phyloP scores from a whole-genome alignment of 2,329 filamentous ascomycete genomes.

The Clarireedia monteithiana region DNA sequence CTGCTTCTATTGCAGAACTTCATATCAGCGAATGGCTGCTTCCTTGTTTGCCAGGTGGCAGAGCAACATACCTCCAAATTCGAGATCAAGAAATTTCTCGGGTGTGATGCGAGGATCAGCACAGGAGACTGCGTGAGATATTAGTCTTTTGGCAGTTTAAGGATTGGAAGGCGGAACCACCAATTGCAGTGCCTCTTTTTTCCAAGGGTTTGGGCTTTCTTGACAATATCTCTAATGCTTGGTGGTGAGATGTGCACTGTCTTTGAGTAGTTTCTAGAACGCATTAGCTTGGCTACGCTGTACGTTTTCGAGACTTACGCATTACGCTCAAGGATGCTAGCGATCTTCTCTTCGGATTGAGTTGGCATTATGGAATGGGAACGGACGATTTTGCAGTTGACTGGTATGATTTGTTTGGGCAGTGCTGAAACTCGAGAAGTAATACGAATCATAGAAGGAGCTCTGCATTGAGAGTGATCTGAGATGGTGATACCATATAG shows the following conservation, averaged over 20 bases:
- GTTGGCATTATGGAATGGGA: background rate
- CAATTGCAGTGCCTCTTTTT: conserved; percentile 5
- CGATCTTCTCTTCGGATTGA: background rate
- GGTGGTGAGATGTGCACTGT: background rate
- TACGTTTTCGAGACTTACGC: background rate
- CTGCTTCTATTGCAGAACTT: conserved; percentile 1
- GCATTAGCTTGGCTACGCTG: background rate
- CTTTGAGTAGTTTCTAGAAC: background rate
- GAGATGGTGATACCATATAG: too few species aligned
- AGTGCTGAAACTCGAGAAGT: background rate
- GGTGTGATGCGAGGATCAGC: conserved; percentile 12
- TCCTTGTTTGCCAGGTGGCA: background rate
- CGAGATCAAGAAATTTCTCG: conserved; percentile 8
- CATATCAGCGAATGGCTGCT: background rate
- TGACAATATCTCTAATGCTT: background rate
- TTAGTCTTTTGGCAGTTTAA: background rate
- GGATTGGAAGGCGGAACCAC: background rate
- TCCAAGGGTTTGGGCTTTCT: background rate
- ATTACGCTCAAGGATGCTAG: background rate
- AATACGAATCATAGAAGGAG: too few species aligned
- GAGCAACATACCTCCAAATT: conserved; percentile 5
- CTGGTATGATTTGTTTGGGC: background rate
- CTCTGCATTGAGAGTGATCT: background rate
- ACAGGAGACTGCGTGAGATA: background rate
- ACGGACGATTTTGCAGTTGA: background rate